Base-by-base conservation (phyloP, 1,284 basidiomycete genomes). In the Cutaneotrichosporon cavernicola region DNA sequence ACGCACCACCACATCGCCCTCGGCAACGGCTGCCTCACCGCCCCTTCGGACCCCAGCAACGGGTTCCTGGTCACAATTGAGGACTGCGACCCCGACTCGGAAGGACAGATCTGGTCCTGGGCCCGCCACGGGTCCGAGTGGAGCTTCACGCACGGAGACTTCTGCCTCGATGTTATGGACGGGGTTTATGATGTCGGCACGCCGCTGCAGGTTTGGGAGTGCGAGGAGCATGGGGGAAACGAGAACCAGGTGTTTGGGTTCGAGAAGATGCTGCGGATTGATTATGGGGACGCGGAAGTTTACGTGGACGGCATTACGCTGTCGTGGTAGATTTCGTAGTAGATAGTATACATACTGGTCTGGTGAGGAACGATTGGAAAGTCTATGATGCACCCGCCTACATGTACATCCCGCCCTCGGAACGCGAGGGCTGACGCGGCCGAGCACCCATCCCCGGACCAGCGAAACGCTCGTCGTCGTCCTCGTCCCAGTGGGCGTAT, bases 401-500 rank as follows among this genome's bases (percentile, higher is more conserved):
- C 65, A 72, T 74, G 61, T 76, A 76, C 74, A 76, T 76, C 6
- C 69, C 69, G 2, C 67, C 63, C 21, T 73, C 72, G 55, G 66
- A 26, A 62, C 56, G 36, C 32, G 57, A 56, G 38, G 32, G n/a
- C 49, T 65, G 57, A 6, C 50, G 43, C 6, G 64, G 34, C 36
- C 50, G 56, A 14, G 55, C 65, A 52, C 74, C 75, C 75, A 75
- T 76, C 0, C 76, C 76, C 8, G 65, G 67, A 0, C 65, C 72
- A 16, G 63, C 58, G 63, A 67, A 75, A 8, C 72, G 73, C 67
- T 76, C 75, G 62, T 77, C 76, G 64, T 77, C 75, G 53, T 65
- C 70, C 56, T 77, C 75, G n/a, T 61, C 66, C 76, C 76, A 77
- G 8, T 1, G 56, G 22, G 56, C 57, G 14, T 49, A 18, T 6